Conservation (phyloP, 2,329 filamentous ascomycete species). For the Fusarium avenaceum region DNA sequence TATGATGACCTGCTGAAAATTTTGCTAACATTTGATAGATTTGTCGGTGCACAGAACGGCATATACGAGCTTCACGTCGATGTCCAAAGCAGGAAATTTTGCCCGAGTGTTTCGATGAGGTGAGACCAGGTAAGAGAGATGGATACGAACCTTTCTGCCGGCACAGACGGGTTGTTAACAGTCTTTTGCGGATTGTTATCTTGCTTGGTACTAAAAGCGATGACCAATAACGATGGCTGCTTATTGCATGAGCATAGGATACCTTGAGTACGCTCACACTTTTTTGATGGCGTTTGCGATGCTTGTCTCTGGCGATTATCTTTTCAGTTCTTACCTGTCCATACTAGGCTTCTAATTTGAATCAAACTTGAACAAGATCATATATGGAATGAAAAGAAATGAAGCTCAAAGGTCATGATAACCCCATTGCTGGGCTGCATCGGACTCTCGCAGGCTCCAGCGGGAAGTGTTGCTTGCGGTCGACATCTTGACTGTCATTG, state of each 20-base stretch:
- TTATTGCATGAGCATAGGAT: constrained; percentile 43
- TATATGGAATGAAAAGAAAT: not conserved
- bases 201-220: constrained; percentile 43
- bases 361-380: constrained; percentile 1
- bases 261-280: constrained; percentile 32
- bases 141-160: constrained; percentile 12
- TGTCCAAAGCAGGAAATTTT: constrained; percentile 70
- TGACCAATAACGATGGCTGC: constrained; percentile 40
- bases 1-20: not conserved
- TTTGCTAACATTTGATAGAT: constrained; percentile 58
- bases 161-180: constrained; percentile 21
- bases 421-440: no score
- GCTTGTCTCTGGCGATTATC: constrained; percentile 7
- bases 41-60: constrained; percentile 76
- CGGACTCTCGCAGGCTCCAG: no score
- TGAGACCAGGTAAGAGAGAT: constrained; percentile 51
- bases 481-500: no score
- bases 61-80: constrained; percentile 82
- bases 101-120: constrained; percentile 67
- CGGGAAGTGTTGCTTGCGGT: no score
- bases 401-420: not conserved
- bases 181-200: constrained; percentile 7
- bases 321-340: constrained; percentile 33
- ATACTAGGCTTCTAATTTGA: constrained; percentile 19
- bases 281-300: constrained; percentile 35